Conservation (phyloP, 2,329 filamentous ascomycete genomes). For the Nothomitra cinnamomea region DNA sequence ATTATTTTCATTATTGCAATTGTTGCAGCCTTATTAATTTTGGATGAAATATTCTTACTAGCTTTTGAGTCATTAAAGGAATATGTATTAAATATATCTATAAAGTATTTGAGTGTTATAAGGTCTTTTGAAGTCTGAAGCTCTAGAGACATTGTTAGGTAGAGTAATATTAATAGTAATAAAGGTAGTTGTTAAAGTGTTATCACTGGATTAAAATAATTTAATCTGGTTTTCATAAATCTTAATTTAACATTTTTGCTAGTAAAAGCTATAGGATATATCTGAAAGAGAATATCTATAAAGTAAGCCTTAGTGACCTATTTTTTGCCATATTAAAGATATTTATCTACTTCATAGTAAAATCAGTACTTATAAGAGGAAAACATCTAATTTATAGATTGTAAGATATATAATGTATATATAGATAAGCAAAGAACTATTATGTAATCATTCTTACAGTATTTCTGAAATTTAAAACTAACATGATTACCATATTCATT, state of each 20-base stretch:
- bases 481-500: conserved; percentile 8
- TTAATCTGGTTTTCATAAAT: background rate
- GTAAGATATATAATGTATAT: conserved; percentile 8
- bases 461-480: conserved; percentile 6
- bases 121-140: too few relatives aligned
- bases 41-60: too few relatives aligned
- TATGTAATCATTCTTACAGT: background rate
- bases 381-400: conserved; percentile 10
- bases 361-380: conserved; percentile 2
- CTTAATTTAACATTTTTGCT: background rate
- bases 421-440: conserved; percentile 4
- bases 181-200: too few relatives aligned
- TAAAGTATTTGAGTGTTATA: too few relatives aligned
- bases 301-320: background rate
- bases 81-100: too few relatives aligned
- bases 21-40: too few relatives aligned
- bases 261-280: background rate
- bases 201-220: background rate
- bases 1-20: too few relatives aligned
- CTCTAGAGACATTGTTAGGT: too few relatives aligned
- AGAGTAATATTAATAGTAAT: too few relatives aligned
- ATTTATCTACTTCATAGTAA: background rate
- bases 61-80: too few relatives aligned
- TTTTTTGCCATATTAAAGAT: background rate
- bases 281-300: too few relatives aligned